Evolutionary conservation across 345 rosid genomes (phyloP).

Genomic region (Eucalyptus curtisii): DNA sequence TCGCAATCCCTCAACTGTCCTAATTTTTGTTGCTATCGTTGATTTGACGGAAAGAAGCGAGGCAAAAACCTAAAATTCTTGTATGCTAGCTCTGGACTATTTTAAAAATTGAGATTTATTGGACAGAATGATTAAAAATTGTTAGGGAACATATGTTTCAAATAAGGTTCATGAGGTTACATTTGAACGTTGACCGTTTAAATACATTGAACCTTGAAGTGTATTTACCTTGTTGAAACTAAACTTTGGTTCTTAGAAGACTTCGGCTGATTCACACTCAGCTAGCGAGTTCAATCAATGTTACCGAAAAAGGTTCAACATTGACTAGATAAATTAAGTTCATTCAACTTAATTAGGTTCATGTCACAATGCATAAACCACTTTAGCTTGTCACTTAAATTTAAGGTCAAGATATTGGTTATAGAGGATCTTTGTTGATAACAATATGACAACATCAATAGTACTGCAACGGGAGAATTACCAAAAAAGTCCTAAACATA

Average conservation of each 20-base stretch:
- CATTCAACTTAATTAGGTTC: neutral
- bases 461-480: too few species aligned
- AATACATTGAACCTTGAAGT: neutral
- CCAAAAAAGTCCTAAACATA: too few species aligned
- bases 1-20: neutral
- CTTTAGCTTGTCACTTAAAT: neutral
- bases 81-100: neutral
- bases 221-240: neutral
- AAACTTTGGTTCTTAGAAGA: neutral
- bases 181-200: neutral
- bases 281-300: neutral
- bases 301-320: neutral
- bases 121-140: neutral
- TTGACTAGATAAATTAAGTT: neutral
- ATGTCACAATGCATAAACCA: neutral
- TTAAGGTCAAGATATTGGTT: neutral
- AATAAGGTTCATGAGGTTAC: neutral
- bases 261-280: neutral
- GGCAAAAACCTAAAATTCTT: neutral
- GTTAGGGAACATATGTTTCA: neutral
- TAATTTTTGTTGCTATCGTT: neutral
- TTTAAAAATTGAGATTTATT: neutral
- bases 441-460: neutral
- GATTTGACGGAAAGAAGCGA: neutral
- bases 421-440: neutral